phyloP scores from a whole-genome alignment of 2,329 filamentous ascomycete species.

The Ophiognomonia clavigignenti-juglandacearum region DNA sequence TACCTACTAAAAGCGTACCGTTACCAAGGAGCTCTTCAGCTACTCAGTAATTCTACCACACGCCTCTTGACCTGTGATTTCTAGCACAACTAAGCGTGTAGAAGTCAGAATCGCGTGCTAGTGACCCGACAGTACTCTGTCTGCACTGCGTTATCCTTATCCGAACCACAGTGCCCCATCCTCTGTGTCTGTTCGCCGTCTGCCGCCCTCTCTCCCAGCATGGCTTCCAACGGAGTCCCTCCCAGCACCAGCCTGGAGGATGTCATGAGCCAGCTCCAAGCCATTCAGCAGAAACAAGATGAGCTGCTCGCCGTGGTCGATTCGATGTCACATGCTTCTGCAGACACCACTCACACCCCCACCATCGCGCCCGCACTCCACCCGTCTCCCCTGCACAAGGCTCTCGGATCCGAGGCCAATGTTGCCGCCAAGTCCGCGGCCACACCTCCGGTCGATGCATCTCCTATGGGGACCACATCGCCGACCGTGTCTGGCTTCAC shows the following conservation, averaged over 20 bases:
- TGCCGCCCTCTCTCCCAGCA: no score
- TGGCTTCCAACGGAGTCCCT: slow-evolving; percentile 14
- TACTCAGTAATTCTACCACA: no score
- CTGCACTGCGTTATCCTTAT: no score
- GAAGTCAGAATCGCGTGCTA: no score
- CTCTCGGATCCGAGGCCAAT: slow-evolving; percentile 14
- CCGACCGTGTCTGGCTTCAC: slow-evolving; percentile 10
- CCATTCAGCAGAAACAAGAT: slow-evolving; percentile 16
- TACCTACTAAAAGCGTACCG: not conserved
- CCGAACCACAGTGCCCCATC: no score
- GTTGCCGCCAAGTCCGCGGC: slow-evolving; percentile 19
- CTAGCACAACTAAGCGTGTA: no score
- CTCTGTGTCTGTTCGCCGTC: no score
- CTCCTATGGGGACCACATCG: slow-evolving; percentile 4
- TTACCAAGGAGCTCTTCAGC: no score
- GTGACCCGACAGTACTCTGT: no score
- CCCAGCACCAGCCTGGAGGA: slow-evolving; percentile 13
- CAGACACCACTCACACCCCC: not conserved
- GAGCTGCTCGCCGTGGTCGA: slow-evolving; percentile 16
- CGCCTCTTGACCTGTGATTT: no score
- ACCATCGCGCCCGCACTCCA: not conserved
- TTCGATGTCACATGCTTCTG: slow-evolving; percentile 8
- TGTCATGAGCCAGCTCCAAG: slow-evolving; percentile 14
- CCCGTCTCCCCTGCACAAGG: slow-evolving; percentile 5
- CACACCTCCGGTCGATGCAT: slow-evolving; percentile 19